Percentiles rank a stretch among this genome's conserved stretches.
These are phyloP conservation scores for Pyricularia pennisetigena DNA, from an alignment of 2,329 filamentous ascomycete genomes.

Conservation along the genomic window DNA sequence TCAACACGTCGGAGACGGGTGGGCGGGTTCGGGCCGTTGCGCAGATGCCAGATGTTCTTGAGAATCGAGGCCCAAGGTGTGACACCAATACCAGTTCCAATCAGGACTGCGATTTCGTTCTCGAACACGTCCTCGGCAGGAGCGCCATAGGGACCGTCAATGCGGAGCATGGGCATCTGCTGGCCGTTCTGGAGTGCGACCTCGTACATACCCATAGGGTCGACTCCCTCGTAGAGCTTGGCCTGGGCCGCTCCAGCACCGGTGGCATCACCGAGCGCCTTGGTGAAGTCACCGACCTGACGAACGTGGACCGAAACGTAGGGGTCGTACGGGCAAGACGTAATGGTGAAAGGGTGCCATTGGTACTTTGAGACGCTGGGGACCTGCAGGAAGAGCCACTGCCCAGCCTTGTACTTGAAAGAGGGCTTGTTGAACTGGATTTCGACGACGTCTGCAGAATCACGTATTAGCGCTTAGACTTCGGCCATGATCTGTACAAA, in stretches of 20 bases:
- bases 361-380: slow-evolving; percentile 81
- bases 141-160: slow-evolving; percentile 93
- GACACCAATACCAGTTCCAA: slow-evolving; percentile 79
- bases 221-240: slow-evolving; percentile 82
- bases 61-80: slow-evolving; percentile 80
- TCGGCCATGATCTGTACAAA: neutral
- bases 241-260: slow-evolving; percentile 81
- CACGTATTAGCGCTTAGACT: neutral
- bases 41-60: slow-evolving; percentile 98
- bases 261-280: slow-evolving; percentile 87
- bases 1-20: slow-evolving; percentile 86
- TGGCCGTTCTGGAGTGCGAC: slow-evolving; percentile 90
- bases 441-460: slow-evolving; percentile 69
- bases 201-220: slow-evolving; percentile 96
- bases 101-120: slow-evolving; percentile 78
- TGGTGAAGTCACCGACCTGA: slow-evolving; percentile 94
- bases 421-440: slow-evolving; percentile 95
- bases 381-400: slow-evolving; percentile 95
- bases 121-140: slow-evolving; percentile 96
- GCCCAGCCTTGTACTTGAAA: slow-evolving; percentile 96
- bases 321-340: slow-evolving; percentile 90
- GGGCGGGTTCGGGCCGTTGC: slow-evolving; percentile 81
- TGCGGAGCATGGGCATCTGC: slow-evolving; percentile 78
- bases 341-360: slow-evolving; percentile 99
- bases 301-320: slow-evolving; percentile 93